Evolutionary conservation across 2,329 filamentous ascomycete genomes (phyloP).

Genomic region (Sclerotinia borealis): DNA sequence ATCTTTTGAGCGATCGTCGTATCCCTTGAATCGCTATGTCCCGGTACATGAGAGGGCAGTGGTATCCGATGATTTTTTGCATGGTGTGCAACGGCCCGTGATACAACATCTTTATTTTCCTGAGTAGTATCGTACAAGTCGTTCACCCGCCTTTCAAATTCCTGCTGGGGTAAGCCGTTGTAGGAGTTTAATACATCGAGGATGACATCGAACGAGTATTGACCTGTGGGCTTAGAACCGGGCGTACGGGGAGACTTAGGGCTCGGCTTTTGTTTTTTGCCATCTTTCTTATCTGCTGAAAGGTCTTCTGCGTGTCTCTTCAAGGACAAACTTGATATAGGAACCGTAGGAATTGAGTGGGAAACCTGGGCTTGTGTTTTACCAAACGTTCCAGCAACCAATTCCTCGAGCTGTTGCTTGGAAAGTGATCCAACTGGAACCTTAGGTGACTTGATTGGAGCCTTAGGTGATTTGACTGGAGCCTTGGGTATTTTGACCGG

Average conservation of each 20-base stretch:
- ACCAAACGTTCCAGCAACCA: too few species aligned
- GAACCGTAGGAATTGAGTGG: too few species aligned
- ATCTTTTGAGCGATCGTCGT: not conserved
- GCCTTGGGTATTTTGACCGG: too few species aligned
- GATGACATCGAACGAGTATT: not conserved
- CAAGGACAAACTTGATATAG: too few species aligned
- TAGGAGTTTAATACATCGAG: not conserved
- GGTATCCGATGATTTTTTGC: not conserved
- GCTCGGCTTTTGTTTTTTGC: not conserved
- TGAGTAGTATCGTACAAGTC: not conserved
- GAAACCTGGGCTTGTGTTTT: too few species aligned
- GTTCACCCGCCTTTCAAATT: not conserved
- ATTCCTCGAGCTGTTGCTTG: too few species aligned
- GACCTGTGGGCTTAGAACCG: not conserved
- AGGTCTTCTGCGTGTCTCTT: not conserved
- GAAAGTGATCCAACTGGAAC: too few species aligned
- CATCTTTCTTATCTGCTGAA: not conserved
- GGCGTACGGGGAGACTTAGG: not conserved
- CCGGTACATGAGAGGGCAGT: not conserved
- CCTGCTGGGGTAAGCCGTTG: not conserved
- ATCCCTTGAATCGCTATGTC: not conserved
- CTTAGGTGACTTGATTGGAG: too few species aligned
- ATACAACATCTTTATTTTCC: not conserved
- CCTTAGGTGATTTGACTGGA: too few species aligned
- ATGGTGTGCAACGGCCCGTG: not conserved